A percentile compares a stretch with the other conserved stretches of the same genome.
These are phyloP conservation scores for Dichomitus squalens DNA, from an alignment of 1,284 basidiomycete genomes.

Conservation along the genomic window DNA sequence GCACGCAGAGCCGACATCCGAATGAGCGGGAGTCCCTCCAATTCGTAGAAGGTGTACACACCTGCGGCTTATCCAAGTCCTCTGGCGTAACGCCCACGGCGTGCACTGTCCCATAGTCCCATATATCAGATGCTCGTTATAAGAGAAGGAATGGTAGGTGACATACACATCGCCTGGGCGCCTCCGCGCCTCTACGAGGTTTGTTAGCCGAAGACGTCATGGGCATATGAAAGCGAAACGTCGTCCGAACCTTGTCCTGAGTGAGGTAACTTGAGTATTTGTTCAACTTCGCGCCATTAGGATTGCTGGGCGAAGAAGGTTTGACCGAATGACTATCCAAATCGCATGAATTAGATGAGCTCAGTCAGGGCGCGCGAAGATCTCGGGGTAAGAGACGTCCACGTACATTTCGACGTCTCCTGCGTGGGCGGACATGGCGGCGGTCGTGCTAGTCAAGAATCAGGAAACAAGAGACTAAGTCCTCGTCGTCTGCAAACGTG, in stretches of 20 bases:
- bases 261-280: conserved; percentile 71
- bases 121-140: no score
- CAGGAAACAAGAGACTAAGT: not conserved
- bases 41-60: conserved; percentile 29
- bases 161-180: conserved; percentile 82
- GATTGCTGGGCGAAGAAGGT: conserved; percentile 41
- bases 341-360: not conserved
- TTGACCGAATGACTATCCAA: conserved; percentile 43
- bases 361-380: conserved; percentile 1
- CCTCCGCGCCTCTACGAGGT: conserved; percentile 61
- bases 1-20: not conserved
- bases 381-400: no score
- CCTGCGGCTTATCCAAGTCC: conserved; percentile 84
- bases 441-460: conserved; percentile 14
- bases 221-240: not conserved
- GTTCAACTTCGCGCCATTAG: conserved; percentile 58
- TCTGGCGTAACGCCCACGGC: conserved; percentile 75
- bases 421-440: conserved; percentile 17
- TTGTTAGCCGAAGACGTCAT: conserved; percentile 3
- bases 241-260: conserved; percentile 63
- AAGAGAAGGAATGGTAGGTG: not conserved
- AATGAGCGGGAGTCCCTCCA: not conserved
- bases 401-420: conserved; percentile 25
- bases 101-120: conserved; percentile 57
- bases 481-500: not conserved